These are phyloP conservation scores for Lathyrus sativus DNA, from an alignment of 306 rosid genomes.

Conservation along the genomic window DNA sequence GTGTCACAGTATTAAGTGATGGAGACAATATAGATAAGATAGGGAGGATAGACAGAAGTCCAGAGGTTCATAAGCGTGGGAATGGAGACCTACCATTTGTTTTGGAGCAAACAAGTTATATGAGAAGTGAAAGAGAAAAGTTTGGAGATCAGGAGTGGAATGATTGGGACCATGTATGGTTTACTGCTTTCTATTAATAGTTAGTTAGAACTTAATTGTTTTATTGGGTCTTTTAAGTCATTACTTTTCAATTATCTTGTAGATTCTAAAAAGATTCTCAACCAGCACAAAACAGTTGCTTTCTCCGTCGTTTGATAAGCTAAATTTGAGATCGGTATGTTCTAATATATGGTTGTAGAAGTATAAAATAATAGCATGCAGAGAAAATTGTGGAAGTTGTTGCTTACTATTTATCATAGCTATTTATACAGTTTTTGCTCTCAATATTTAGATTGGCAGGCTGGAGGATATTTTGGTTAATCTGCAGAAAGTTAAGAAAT, in stretches of 20 bases:
- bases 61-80: constrained; percentile 46
- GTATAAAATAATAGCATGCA: constrained; percentile 21
- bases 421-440: constrained; percentile 17
- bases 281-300: constrained; percentile 55
- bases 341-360: constrained; percentile 26
- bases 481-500: constrained; percentile 59
- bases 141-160: constrained; percentile 44
- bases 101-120: constrained; percentile 37
- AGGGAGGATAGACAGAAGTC: constrained; percentile 42
- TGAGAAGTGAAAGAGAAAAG: constrained; percentile 44
- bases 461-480: constrained; percentile 69
- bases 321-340: constrained; percentile 62
- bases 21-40: constrained; percentile 42
- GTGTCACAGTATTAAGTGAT: constrained; percentile 33
- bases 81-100: constrained; percentile 39
- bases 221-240: constrained; percentile 21
- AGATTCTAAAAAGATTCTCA: constrained; percentile 59
- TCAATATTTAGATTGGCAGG: constrained; percentile 56
- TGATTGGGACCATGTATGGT: constrained; percentile 69
- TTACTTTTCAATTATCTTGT: constrained; percentile 43
- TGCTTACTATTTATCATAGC: constrained; percentile 22
- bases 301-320: constrained; percentile 56
- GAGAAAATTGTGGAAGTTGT: constrained; percentile 17
- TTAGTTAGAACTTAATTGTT: constrained; percentile 34
- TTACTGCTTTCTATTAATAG: constrained; percentile 29